Evolutionary conservation across 768 basidiomycete genomes (phyloP), one percentile per base, ranked within the genome.

Genomic region (Pleurotus pulmonarius): DNA sequence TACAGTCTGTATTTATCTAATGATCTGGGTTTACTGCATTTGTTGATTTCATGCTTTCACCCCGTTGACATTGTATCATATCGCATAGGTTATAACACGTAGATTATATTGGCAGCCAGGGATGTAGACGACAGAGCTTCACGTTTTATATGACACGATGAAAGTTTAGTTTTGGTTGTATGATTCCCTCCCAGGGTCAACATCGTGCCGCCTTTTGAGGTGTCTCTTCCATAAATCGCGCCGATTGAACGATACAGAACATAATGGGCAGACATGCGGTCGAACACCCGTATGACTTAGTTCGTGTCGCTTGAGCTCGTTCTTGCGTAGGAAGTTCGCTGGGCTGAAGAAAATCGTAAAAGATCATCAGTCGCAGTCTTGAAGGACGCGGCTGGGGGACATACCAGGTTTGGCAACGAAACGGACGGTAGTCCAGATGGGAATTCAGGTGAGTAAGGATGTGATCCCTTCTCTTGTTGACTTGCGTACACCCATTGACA

Each of bases 281-380:
- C 84, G 79, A 40, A 68, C 60, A 12, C 82, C 83, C 9, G 73
- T 79, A 63, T 90, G 87, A 58, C 81, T 83, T 12, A 82, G 75
- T 66, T 87, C 86, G 58, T 90, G 88, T 24, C 88, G 81, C 65
- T 87, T 88, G 72, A 85, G 87, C 65, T 90, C 87, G 62, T 90
- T 88, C 67, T 85, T 88, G 57, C 88, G 83, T 57, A 87, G 65
- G 71, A 89, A 90, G 11, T 82, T 75, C 57, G 84, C 75, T 2
- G 80, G 67, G 64, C 88, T 89, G 51, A 11, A 38, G n/a, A 16
- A 47, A 22, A 13, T 46, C 29, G 40, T 3, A 24, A 7, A 54
- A 13, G 1, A 16, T 16, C 3, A 22, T 63, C 54, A 55, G 47
- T 48, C 34, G 29, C 29, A 34, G 29, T 34, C 29, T 20, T 20